Base-by-base conservation (phyloP, 2,329 filamentous ascomycete species). In the Penicillium sumatraense region DNA sequence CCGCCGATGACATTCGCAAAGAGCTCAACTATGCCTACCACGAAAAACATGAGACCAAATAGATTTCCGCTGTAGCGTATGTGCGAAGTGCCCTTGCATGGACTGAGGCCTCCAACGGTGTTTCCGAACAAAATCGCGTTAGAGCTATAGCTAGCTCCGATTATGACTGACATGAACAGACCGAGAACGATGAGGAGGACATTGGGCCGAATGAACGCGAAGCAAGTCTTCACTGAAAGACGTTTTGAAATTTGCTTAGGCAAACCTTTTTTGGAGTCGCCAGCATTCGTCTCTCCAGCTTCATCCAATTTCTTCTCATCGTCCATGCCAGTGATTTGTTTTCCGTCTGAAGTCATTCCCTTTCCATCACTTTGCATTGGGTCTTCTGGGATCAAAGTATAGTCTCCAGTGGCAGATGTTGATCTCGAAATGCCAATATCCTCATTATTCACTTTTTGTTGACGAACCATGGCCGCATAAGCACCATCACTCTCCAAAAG, bases 1-100 rank as follows among this genome's bases (percentile, higher is more conserved):
- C 84, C 84, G 59, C 84, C 87, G 24, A 80, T 76, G 5, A 85
- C 72, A 59, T 90, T 88, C 60, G 83, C 84, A 20, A 85, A 76
- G 64, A 87, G 81, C 56, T 86, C 84, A 20, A 86, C 76, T 29
- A 82, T 76, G 2, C 83, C 85, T 2, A 88, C 75, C 60, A 86
- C 78, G 65, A 87, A 86, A 69, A 86, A 83, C 67, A 87, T 76
- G 3, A 84, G 75, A 0, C 82, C 81, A 33, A 81, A 85, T 59
- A 87, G 79, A 29, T 77, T 70, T 6, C 83, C 84, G 23, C 71
- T 67, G 11, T 74, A 77, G 3, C 77, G 73, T 44, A 87, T 84
- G 10, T 73, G 75, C 3, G 73, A 70, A 2, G 76, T 68, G 8
- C 74, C 71, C 33, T 81, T 77, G 69, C 83, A 87, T 0, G 81